Conservation (phyloP, 1,139 yeast species). For the Yamadazyma sp. region DNA sequence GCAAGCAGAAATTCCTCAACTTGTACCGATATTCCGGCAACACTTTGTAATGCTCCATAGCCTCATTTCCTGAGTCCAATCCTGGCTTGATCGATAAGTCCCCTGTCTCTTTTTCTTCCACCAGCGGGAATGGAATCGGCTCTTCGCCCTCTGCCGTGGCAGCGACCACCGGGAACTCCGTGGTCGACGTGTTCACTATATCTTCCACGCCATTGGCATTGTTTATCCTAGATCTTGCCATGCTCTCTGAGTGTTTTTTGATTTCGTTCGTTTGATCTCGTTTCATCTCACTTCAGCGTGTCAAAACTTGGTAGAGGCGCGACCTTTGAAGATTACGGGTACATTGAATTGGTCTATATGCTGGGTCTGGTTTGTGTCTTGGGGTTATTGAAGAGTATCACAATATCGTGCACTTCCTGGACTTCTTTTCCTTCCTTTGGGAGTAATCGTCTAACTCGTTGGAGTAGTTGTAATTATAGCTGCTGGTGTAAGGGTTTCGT, state of each 20-base stretch:
- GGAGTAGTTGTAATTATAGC: conserved; percentile 29
- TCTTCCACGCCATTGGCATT: not conserved
- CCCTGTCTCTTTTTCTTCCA: not conserved
- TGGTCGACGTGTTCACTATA: not conserved
- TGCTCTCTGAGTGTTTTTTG: not conserved
- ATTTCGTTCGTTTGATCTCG: not conserved
- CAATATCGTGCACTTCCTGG: conserved; percentile 33
- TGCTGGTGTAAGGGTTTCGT: conserved; percentile 24
- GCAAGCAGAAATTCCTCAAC: conserved; percentile 56
- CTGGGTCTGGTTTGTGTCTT: too few relatives aligned
- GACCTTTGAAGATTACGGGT: not conserved
- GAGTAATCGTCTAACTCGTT: conserved; percentile 49
- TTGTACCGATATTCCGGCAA: conserved; percentile 62
- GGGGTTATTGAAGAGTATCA: too few relatives aligned
- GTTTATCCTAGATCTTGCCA: not conserved
- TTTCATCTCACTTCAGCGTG: not conserved
- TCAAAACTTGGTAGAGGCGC: not conserved
- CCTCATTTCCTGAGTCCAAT: conserved; percentile 71
- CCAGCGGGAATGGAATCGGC: not conserved
- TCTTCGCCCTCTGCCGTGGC: not conserved
- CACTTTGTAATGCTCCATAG: conserved; percentile 63
- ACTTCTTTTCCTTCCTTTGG: conserved; percentile 30
- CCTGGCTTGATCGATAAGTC: conserved; percentile 1
- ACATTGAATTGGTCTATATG: too few relatives aligned
- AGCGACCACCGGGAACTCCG: not conserved